Base-by-base conservation (phyloP, 1,284 basidiomycete species). In the Amylostereum chailletii region DNA sequence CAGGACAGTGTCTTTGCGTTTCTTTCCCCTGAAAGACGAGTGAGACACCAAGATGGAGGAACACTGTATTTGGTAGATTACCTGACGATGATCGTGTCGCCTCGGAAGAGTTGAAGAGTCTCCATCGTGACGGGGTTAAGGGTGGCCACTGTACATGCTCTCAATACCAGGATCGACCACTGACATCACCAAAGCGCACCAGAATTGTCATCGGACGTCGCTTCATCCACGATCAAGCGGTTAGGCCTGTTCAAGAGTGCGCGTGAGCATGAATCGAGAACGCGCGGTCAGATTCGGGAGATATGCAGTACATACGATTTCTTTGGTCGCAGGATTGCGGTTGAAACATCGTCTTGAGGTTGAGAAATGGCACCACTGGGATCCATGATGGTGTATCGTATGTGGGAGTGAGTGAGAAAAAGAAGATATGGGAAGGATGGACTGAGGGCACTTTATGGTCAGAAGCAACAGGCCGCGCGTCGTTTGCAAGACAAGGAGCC, bases 101-200 rank as follows among this genome's bases (percentile, higher is more conserved):
- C 94, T 51, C 93, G 83, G 80, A 99, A 99, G 47, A 99, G 81
- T 52, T 86, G 84, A 44, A 99, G 82, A 26, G 79, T 71, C 70
- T 99, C 96, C 95, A 99, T 98, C 45, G 96, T 99, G 38, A 85
- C 86, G 47, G 95, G 93, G 72, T 95, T 92, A 42, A 99, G 76
- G 39, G 91, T 94, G 45, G 94, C 94, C 57, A 97, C 94, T 83
- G 65, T 33, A 38, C 8, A 41, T 34, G n/a, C 4, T 31, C 49
- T 6, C 47, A 55, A 30, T 49, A 29, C 27, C n/a, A 40, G 41
- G 11, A 39, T 6, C 7, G 10, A 9, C 11, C 2, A 38, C 11
- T 27, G n/a, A 27, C 9, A 42, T n/a, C 31, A 36, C 34, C 19
- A 19, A 5, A 37, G 59, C 77, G 62, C 58, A 84, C 89, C 88